Evolutionary conservation across 345 rosid genomes (phyloP).

Genomic region (Melastoma malabathricum): DNA sequence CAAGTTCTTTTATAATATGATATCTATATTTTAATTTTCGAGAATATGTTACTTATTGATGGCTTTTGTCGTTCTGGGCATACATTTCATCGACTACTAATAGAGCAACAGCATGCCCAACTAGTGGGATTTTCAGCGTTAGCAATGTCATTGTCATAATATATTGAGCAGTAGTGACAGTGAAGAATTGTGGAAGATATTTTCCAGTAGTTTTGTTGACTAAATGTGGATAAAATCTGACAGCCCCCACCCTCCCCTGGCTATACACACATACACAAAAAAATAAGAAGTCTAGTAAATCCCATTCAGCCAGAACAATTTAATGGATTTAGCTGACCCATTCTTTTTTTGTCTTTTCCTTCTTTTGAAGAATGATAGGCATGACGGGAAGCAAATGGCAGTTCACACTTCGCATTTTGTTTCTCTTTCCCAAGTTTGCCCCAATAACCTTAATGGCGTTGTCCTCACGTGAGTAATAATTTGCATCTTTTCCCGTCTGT

Average conservation of each 20-base stretch:
- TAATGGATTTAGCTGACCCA: background rate
- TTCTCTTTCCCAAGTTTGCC: constrained; percentile 81
- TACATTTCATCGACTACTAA: too few species aligned
- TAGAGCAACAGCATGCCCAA: too few species aligned
- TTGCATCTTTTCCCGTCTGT: constrained; percentile 1
- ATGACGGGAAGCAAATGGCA: constrained; percentile 57
- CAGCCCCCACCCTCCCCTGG: too few species aligned
- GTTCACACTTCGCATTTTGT: constrained; percentile 68
- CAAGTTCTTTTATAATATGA: background rate
- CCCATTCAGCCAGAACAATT: background rate
- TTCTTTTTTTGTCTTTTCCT: constrained; percentile 12
- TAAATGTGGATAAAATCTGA: too few species aligned
- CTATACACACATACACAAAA: too few species aligned
- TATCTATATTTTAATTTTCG: too few species aligned
- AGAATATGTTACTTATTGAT: too few species aligned
- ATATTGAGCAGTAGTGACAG: background rate
- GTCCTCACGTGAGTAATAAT: constrained; percentile 53
- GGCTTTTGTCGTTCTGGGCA: too few species aligned
- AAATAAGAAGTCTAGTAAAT: too few species aligned
- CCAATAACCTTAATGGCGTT: constrained; percentile 66
- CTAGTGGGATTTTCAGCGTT: too few species aligned
- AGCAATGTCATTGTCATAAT: too few species aligned
- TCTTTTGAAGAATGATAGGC: constrained; percentile 54
- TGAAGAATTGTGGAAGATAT: background rate
- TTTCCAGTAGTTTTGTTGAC: too few species aligned